Evolutionary conservation across 129 eudicot genomes (phyloP).

Genomic region (Calendula officinalis): DNA sequence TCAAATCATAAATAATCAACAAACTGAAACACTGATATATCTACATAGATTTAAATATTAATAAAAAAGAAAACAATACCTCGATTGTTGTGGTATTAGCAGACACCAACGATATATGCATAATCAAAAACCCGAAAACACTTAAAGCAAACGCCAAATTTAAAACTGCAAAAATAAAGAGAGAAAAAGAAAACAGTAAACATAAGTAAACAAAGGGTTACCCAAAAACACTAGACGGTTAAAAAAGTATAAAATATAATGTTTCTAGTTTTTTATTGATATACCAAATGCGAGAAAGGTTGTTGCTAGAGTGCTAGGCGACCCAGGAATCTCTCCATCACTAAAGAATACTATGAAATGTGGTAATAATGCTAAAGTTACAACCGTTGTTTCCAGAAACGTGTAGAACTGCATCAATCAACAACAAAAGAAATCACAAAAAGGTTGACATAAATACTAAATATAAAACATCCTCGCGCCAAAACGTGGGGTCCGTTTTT

Average conservation of each 20-base stretch:
- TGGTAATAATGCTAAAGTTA: constrained; percentile 70
- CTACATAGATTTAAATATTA: background rate
- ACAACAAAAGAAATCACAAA: constrained; percentile 14
- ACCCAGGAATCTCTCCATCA: constrained; percentile 93
- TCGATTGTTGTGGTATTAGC: constrained; percentile 96
- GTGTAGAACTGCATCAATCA: constrained; percentile 86
- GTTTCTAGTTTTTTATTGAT: background rate
- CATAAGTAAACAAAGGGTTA: constrained; percentile 6
- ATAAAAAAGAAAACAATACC: constrained; percentile 44
- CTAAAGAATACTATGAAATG: constrained; percentile 87
- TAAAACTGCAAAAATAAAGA: constrained; percentile 53
- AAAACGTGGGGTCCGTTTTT: background rate
- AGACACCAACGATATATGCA: constrained; percentile 95
- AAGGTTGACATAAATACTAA: background rate
- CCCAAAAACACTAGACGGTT: background rate
- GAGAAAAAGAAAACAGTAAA: too few species aligned
- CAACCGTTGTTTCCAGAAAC: constrained; percentile 88
- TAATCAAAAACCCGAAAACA: constrained; percentile 85
- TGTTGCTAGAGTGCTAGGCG: constrained; percentile 93
- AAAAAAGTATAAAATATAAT: background rate
- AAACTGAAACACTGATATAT: background rate
- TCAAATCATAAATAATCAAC: constrained; percentile 16
- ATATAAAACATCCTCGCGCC: background rate
- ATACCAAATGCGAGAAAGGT: constrained; percentile 99
- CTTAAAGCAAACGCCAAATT: constrained; percentile 95